Conservation (phyloP, 2,329 filamentous ascomycete genomes). For the Grosmannia huntii region DNA sequence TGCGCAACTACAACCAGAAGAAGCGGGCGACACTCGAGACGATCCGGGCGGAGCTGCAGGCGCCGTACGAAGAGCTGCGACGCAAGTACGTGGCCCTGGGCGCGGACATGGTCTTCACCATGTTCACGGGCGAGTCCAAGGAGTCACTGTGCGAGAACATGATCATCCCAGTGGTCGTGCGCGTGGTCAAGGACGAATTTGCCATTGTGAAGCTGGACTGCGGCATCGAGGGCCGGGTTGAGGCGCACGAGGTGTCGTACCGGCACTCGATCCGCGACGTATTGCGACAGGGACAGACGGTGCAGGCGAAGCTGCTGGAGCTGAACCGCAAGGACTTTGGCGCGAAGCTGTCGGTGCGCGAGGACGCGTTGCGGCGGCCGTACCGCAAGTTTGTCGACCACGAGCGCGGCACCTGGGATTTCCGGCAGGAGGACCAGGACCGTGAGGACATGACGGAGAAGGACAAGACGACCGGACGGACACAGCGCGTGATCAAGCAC, state of each 20-base stretch:
- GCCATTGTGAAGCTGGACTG: constrained; percentile 90
- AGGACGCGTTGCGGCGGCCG: constrained; percentile 64
- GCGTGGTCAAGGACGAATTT: constrained; percentile 81
- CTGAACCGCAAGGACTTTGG: constrained; percentile 78
- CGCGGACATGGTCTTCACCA: constrained; percentile 79
- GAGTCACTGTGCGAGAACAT: constrained; percentile 77
- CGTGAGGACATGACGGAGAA: constrained; percentile 75
- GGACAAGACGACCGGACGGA: constrained; percentile 71
- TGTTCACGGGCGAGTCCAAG: constrained; percentile 87
- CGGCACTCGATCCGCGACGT: constrained; percentile 59
- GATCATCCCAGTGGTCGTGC: constrained; percentile 82
- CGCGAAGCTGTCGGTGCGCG: constrained; percentile 72
- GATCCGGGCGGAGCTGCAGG: constrained; percentile 84
- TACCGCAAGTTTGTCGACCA: constrained; percentile 59
- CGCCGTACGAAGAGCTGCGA: constrained; percentile 87
- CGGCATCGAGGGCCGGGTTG: constrained; percentile 80
- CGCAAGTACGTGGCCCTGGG: constrained; percentile 60
- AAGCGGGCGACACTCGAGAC: constrained; percentile 95
- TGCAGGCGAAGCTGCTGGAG: constrained; percentile 76
- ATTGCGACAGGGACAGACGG: constrained; percentile 68
- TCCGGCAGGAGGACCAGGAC: constrained; percentile 65
- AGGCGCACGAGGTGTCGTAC: constrained; percentile 68
- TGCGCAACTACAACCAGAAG: constrained; percentile 82
- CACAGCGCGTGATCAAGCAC: constrained; percentile 93
- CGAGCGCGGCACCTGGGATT: constrained; percentile 76